Evolutionary conservation across 495 filamentous ascomycete species (phyloP).

Genomic region (Penicillium cataractarum): DNA sequence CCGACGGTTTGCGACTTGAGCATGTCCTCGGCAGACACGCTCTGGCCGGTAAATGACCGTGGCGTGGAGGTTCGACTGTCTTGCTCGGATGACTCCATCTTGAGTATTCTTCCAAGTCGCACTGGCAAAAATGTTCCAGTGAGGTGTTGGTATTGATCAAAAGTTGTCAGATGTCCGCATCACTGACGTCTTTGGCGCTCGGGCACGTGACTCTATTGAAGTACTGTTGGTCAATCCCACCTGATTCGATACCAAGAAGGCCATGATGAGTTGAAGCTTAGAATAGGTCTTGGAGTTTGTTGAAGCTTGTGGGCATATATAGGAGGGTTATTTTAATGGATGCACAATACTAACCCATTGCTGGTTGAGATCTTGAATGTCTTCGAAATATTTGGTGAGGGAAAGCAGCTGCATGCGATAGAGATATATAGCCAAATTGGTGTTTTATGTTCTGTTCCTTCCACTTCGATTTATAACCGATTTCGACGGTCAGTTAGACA

Average conservation of each 20-base stretch:
- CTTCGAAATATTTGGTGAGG: no score
- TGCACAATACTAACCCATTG: no score
- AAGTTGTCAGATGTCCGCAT: slow-evolving; percentile 1
- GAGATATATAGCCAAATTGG: no score
- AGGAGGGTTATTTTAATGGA: no score
- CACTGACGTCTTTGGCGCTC: slow-evolving; percentile 22
- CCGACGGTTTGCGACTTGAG: slow-evolving; percentile 92
- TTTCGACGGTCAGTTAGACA: no score
- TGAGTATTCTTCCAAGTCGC: neutral
- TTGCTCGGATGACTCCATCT: slow-evolving; percentile 43
- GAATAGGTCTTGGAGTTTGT: neutral
- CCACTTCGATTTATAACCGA: no score
- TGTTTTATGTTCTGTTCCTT: no score
- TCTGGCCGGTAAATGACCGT: slow-evolving; percentile 73
- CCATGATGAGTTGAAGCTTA: neutral
- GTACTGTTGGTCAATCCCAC: neutral
- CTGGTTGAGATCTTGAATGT: no score
- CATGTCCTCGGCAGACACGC: slow-evolving; percentile 82
- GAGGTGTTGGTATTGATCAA: neutral
- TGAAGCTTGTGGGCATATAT: no score
- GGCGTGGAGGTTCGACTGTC: slow-evolving; percentile 45
- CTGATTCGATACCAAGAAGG: neutral
- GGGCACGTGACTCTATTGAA: slow-evolving; percentile 23
- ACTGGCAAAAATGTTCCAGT: neutral
- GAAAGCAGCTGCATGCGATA: no score